Evolutionary conservation across 371 early-diverging fungal genomes (phyloP).

Genomic region (Mucor irregularis): DNA sequence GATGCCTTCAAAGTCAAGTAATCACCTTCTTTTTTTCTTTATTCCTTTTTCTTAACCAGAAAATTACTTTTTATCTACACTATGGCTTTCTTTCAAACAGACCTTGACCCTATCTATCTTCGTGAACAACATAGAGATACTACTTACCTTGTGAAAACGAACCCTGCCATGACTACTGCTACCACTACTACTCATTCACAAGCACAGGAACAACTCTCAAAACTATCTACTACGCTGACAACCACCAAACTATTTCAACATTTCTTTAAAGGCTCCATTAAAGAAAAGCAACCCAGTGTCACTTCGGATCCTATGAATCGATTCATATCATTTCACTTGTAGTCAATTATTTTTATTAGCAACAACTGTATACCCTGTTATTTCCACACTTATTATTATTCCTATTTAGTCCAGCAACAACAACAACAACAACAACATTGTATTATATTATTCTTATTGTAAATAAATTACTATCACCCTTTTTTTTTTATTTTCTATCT

Average conservation of each 20-base stretch:
- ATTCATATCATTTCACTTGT: slow-evolving; percentile 20
- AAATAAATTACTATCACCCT: no score
- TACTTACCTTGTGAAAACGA: not conserved
- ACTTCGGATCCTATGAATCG: slow-evolving; percentile 23
- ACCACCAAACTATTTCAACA: slow-evolving; percentile 1
- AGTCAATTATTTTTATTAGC: no score
- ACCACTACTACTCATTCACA: not conserved
- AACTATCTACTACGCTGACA: no score
- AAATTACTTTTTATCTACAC: not conserved
- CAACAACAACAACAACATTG: no score
- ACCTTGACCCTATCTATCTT: slow-evolving; percentile 21
- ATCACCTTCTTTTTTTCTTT: not conserved
- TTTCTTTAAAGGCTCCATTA: slow-evolving; percentile 9
- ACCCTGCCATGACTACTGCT: not conserved
- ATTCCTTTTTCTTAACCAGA: not conserved
- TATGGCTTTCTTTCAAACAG: slow-evolving; percentile 24
- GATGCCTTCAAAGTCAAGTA: no score
- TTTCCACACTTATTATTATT: no score
- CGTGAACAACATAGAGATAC: slow-evolving; percentile 16
- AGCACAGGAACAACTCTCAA: no score
- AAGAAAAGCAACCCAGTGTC: slow-evolving; percentile 1
- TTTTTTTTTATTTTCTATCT: no score
- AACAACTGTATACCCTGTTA: no score
- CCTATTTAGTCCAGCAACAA: no score
- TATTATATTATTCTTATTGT: no score